Conservation (phyloP, 2,329 filamentous ascomycete genomes). For the Clonostachys sp. region DNA sequence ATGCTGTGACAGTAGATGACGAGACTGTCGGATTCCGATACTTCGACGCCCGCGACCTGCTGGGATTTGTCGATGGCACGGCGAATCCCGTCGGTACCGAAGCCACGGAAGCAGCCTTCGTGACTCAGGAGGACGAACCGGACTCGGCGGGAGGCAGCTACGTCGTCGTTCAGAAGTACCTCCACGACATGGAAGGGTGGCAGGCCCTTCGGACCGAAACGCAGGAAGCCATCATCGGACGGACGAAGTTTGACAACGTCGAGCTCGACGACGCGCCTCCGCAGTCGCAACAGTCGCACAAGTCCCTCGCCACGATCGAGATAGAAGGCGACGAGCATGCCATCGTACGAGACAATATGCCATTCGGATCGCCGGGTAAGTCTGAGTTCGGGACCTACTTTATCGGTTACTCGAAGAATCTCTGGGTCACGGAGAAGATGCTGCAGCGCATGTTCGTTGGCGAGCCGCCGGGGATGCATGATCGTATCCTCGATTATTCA, state of each 20-base stretch:
- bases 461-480: conserved; percentile 46
- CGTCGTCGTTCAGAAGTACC: conserved; percentile 54
- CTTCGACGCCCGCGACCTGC: conserved; percentile 52
- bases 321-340: conserved; percentile 44
- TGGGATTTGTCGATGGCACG: conserved; percentile 57
- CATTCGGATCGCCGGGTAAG: conserved; percentile 47
- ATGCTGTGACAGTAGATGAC: conserved; percentile 41
- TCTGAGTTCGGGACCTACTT: conserved; percentile 55
- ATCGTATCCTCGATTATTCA: conserved; percentile 51
- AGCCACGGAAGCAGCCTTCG: conserved; percentile 34
- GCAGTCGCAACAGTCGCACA: conserved; percentile 44
- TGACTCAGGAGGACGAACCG: conserved; percentile 33
- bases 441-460: conserved; percentile 53
- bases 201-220: conserved; percentile 36
- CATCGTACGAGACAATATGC: conserved; percentile 57
- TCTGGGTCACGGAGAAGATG: conserved; percentile 57
- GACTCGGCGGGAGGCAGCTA: conserved; percentile 44
- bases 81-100: conserved; percentile 48
- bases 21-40: conserved; percentile 54
- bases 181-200: conserved; percentile 47
- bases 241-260: conserved; percentile 52
- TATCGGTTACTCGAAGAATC: conserved; percentile 44
- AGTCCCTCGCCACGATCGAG: conserved; percentile 48
- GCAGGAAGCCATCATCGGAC: conserved; percentile 52
- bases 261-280: conserved; percentile 46